A percentile compares a stretch with the other conserved stretches of the same genome.
Conservation (phyloP, 331 rosid species). For the Phaseolus coccineus region DNA sequence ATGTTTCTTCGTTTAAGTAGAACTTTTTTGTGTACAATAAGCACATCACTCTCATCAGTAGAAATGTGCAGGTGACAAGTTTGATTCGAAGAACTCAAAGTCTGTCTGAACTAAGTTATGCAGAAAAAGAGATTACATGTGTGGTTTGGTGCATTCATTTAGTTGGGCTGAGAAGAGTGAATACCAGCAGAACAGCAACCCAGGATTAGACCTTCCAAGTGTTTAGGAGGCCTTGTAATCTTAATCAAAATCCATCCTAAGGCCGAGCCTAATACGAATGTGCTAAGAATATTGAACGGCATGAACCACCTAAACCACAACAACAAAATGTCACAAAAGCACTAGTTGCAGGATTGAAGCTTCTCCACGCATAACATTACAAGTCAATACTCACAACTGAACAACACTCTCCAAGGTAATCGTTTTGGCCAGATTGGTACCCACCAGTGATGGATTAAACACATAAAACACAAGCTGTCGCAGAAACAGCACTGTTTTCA, state of each 20-base stretch:
- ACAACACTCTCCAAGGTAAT: conserved; percentile 52
- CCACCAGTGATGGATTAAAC: conserved; percentile 62
- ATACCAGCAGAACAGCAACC: conserved; percentile 66
- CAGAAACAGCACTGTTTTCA: conserved; percentile 20
- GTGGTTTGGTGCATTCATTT: neutral
- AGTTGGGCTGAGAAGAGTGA: neutral
- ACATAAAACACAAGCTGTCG: conserved; percentile 65
- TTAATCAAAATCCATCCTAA: conserved; percentile 65
- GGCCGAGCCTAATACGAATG: conserved; percentile 63
- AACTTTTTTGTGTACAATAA: neutral
- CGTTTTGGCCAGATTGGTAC: conserved; percentile 58
- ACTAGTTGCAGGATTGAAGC: no score
- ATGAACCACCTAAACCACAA: conserved; percentile 59
- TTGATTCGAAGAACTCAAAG: neutral
- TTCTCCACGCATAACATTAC: neutral
- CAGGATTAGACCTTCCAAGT: conserved; percentile 56
- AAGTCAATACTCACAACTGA: conserved; percentile 49
- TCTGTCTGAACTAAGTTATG: neutral
- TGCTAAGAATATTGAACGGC: conserved; percentile 63
- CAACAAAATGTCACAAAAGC: neutral
- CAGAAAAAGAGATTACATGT: neutral
- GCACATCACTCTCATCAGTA: neutral
- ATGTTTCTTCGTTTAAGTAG: neutral
- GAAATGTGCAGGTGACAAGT: conserved; percentile 2
- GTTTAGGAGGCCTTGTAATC: conserved; percentile 64